These are phyloP conservation scores for Flaveria floridana DNA, from an alignment of 140 eudicot species.

Conservation along the genomic window DNA sequence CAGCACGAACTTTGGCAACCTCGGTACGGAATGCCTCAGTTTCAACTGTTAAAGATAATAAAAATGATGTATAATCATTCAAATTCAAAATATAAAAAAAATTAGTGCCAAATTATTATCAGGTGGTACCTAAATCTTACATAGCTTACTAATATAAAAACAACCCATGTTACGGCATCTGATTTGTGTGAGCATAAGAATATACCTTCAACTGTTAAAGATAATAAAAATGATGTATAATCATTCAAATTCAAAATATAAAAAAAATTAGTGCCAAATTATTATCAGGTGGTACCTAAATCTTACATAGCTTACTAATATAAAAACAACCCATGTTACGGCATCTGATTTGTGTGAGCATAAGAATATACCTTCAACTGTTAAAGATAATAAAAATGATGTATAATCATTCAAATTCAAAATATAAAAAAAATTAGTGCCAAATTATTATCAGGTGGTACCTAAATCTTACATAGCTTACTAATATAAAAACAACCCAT, in stretches of 20 bases:
- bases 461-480: too few relatives aligned
- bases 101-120: constrained; percentile 11
- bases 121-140: neutral
- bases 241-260: neutral
- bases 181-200: neutral
- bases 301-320: too few relatives aligned
- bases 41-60: constrained; percentile 50
- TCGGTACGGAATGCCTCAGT: constrained; percentile 72
- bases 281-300: too few relatives aligned
- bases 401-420: neutral
- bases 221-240: neutral
- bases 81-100: neutral
- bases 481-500: too few relatives aligned
- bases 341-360: too few relatives aligned
- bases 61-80: constrained; percentile 4
- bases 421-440: neutral
- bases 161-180: neutral
- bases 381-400: constrained; percentile 2
- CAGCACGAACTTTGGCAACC: constrained; percentile 70
- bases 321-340: too few relatives aligned
- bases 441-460: too few relatives aligned
- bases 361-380: too few relatives aligned
- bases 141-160: neutral
- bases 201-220: constrained; percentile 65
- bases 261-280: constrained; percentile 7